Base-by-base conservation (phyloP, 1,284 basidiomycete genomes). In the Pterula multifida region DNA sequence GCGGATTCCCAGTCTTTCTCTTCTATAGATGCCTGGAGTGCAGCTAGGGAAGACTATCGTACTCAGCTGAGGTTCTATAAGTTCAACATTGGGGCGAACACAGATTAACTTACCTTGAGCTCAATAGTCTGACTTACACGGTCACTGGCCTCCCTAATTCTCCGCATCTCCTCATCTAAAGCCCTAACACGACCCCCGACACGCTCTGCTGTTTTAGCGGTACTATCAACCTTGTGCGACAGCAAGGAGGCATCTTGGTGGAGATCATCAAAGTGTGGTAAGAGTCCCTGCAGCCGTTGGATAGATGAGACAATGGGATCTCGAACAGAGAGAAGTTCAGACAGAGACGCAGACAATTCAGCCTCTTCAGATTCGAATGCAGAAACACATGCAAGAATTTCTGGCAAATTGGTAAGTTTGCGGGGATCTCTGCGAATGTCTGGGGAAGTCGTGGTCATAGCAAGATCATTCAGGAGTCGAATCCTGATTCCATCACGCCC, bases 1-100 rank as follows among this genome's bases (percentile, higher is more conserved):
- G 95, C 95, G 13, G 88, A 81, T 63, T 98, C 95, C 94, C 95
- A 99, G 62, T 98, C 96, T 55, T 85, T 78, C 51, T 72, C 74
- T 35, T 90, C 86, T 35, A 98, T 93, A 3, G 90, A 78, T 0
- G 72, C 64, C 53, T 86, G 81, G 4, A 97, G 72, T 15, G 81
- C 80, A 25, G 77, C 69, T 22, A 98, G 70, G 0, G 93, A 91
- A 9, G 83, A 81, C 90, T 92, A 58, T 24, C 6, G 2, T 53
- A 52, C 28, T 32, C 6, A 32, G 28, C 28, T 32, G 50, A 42
- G 22, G 50, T 49, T 54, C 12, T 50, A 50, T 45, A 36, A 49
- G 47, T 36, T 13, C 50, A 47, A 51, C n/a, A n/a, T n/a, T 48
- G 11, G 19, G 24, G 36, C 42, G 50, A 35, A 48, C 25, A 50